These are phyloP conservation scores for Apiotrichum domesticum DNA, from an alignment of 1,284 basidiomycete species.

Conservation along the genomic window DNA sequence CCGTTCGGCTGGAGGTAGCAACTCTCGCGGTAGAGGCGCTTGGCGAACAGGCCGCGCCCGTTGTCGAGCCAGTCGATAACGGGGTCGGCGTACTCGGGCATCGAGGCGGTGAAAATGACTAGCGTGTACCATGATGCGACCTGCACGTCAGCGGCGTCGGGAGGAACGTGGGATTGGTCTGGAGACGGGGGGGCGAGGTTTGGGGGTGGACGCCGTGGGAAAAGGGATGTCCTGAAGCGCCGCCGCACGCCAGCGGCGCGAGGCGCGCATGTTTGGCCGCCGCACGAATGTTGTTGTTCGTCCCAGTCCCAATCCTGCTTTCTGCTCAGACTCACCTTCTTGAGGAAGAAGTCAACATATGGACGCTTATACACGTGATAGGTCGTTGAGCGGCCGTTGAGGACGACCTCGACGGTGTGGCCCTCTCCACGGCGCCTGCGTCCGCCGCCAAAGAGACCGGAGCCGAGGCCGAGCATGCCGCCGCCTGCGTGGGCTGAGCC, in stretches of 20 bases:
- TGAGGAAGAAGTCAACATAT: conserved; percentile 90
- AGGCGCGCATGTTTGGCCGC: too few species aligned
- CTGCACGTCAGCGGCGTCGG: conserved; percentile 48
- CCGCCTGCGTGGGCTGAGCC: conserved; percentile 45
- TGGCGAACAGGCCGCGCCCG: conserved; percentile 79
- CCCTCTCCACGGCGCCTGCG: conserved; percentile 58
- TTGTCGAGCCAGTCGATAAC: conserved; percentile 99
- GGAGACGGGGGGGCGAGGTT: neutral
- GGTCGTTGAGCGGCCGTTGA: conserved; percentile 79
- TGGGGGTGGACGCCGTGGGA: neutral
- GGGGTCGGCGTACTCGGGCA: conserved; percentile 98
- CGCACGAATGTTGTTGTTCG: neutral
- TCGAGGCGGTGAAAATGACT: conserved; percentile 96
- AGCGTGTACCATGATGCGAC: conserved; percentile 98
- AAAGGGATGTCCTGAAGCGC: too few species aligned
- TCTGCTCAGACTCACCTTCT: conserved; percentile 60
- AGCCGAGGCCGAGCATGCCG: conserved; percentile 59
- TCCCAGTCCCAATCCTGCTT: too few species aligned
- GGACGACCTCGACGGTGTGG: conserved; percentile 91
- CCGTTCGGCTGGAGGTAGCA: conserved; percentile 88
- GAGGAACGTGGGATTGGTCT: neutral
- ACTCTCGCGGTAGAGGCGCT: conserved; percentile 87
- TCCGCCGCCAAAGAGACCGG: conserved; percentile 49
- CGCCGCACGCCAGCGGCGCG: too few species aligned
- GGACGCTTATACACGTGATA: conserved; percentile 99